A percentile compares a stretch with the other conserved stretches of the same genome.
phyloP scores from a whole-genome alignment of 805 yeast species.

The Scheffersomyces amazonensis region DNA sequence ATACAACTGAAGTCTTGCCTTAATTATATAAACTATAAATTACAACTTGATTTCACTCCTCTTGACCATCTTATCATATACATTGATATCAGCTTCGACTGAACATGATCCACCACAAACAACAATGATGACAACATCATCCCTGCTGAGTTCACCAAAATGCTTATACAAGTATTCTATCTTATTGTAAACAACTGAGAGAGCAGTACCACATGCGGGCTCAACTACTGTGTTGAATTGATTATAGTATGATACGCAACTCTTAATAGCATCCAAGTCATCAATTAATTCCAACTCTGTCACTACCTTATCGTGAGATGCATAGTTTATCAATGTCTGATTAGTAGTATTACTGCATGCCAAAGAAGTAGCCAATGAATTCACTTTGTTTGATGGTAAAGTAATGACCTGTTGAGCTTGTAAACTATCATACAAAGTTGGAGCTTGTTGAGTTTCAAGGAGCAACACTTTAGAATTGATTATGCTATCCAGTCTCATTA shows the following conservation, averaged over 20 bases:
- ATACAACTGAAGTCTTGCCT: too few species aligned
- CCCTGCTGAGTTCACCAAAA: conserved; percentile 25
- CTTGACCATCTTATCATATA: conserved; percentile 5
- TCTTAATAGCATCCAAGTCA: conserved; percentile 55
- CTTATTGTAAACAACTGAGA: conserved; percentile 48
- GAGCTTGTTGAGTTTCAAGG: conserved; percentile 63
- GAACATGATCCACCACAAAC: conserved; percentile 48
- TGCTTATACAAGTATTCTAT: conserved; percentile 20
- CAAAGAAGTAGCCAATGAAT: conserved; percentile 60
- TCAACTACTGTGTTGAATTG: conserved; percentile 55
- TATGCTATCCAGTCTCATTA: conserved; percentile 26
- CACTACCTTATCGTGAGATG: conserved; percentile 9
- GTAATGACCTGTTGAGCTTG: conserved; percentile 41
- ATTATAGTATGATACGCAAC: conserved; percentile 48
- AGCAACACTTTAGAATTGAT: conserved; percentile 31
- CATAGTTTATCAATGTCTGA: conserved; percentile 42
- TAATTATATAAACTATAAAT: too few species aligned
- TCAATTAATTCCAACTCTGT: conserved; percentile 27
- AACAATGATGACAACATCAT: conserved; percentile 49
- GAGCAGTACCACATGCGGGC: conserved; percentile 74
- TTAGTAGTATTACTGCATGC: conserved; percentile 59
- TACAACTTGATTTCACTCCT: conserved; percentile 10
- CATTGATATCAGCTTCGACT: conserved; percentile 5
- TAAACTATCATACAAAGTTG: conserved; percentile 53
- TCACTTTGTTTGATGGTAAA: conserved; percentile 43